Evolutionary conservation across 345 rosid species (phyloP).

Genomic region (Camelina neglecta): DNA sequence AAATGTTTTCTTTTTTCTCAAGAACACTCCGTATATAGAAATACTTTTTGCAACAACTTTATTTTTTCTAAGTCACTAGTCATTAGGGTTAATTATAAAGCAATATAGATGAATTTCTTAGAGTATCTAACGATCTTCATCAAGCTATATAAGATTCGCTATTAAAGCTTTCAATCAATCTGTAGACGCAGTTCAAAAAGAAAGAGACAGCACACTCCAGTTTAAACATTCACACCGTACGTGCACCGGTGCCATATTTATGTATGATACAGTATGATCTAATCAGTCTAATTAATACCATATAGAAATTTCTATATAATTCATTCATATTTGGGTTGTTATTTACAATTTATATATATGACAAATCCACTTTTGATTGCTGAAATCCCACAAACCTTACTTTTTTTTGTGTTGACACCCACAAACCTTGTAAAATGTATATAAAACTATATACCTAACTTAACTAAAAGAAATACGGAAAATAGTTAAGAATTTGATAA

Average conservation of each 20-base stretch:
- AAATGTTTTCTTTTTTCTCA: not conserved
- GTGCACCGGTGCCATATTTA: not conserved
- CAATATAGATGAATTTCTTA: not conserved
- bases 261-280: too few species aligned
- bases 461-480: constrained; percentile 23
- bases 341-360: not conserved
- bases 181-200: not conserved
- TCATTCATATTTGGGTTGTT: not conserved
- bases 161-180: not conserved
- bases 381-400: constrained; percentile 24
- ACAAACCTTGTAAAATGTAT: constrained; percentile 20
- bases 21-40: not conserved
- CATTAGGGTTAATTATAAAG: not conserved
- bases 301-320: not conserved
- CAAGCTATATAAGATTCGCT: constrained; percentile 1
- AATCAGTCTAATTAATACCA: not conserved
- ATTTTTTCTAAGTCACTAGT: not conserved
- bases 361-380: not conserved
- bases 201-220: not conserved
- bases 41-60: not conserved
- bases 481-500: constrained; percentile 30
- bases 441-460: constrained; percentile 32
- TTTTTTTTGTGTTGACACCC: not conserved
- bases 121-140: constrained; percentile 1
- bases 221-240: constrained; percentile 8